phyloP scores from a whole-genome alignment of 2,329 filamentous ascomycete genomes.

The Aspergillus sp. region DNA sequence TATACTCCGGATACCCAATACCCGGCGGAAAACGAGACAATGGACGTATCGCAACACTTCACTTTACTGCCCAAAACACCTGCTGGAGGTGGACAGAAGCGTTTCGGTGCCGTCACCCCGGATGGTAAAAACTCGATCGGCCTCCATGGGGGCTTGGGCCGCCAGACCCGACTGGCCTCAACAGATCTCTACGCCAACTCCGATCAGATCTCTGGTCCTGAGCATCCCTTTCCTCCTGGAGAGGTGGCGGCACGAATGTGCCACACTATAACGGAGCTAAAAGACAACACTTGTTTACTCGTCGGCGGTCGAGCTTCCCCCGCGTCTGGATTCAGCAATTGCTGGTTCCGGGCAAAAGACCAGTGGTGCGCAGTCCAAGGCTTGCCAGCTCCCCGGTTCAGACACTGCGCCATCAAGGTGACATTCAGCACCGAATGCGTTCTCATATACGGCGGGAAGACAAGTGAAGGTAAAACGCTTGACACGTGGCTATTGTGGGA shows the following conservation, averaged over 20 bases:
- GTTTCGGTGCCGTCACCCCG: slow-evolving; percentile 59
- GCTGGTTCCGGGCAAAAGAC: slow-evolving; percentile 67
- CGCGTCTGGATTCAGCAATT: slow-evolving; percentile 64
- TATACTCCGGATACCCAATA: not conserved
- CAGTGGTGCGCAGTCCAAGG: slow-evolving; percentile 64
- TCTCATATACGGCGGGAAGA: slow-evolving; percentile 63
- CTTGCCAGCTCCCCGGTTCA: slow-evolving; percentile 69
- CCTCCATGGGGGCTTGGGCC: slow-evolving; percentile 42
- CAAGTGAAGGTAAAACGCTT: slow-evolving; percentile 48
- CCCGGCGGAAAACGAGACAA: not conserved
- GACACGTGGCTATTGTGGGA: slow-evolving; percentile 56
- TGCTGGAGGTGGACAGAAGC: slow-evolving; percentile 48
- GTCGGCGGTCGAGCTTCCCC: slow-evolving; percentile 79
- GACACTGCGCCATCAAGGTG: slow-evolving; percentile 64
- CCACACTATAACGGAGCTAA: slow-evolving; percentile 69
- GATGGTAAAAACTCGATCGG: slow-evolving; percentile 30
- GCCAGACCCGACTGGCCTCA: slow-evolving; percentile 47
- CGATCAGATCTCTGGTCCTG: slow-evolving; percentile 46
- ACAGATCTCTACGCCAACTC: slow-evolving; percentile 47
- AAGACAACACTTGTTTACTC: slow-evolving; percentile 59
- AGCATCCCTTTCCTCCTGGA: slow-evolving; percentile 43
- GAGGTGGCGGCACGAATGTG: slow-evolving; percentile 58
- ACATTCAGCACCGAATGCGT: slow-evolving; percentile 40
- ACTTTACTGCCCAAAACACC: slow-evolving; percentile 20
- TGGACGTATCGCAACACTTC: slow-evolving; percentile 14